Evolutionary conservation across 164 flowering plant species (phyloP), one percentile per base, ranked within the genome.

Genomic region (Umbilicus rupestris): DNA sequence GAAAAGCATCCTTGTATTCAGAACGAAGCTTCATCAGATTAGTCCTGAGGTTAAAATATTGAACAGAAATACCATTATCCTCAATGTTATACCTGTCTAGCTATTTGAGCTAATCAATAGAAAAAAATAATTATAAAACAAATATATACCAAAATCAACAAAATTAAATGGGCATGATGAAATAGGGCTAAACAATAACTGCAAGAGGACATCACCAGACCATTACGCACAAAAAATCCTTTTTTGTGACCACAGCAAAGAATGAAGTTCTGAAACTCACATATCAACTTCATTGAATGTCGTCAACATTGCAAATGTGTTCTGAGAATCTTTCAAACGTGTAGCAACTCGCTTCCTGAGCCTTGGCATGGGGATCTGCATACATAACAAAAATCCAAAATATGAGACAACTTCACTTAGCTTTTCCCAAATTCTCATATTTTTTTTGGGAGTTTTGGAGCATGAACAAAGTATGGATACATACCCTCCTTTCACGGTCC

Each of bases 21-120:
- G 97, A 82, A 15, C 98, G 97, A 29, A 94, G 95, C 76, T 87
- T 89, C 98, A 94, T 89, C 82, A 94, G 77, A 75, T 94, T 94
- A 31, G 98, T 94, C 98, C 98, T 91, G 78, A 66, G 73, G 66
- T 31, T 16, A 49, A 11, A 10, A 24, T 7, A 26, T 60, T 35
- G 10, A 60, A 30, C 5, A 60, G 7, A 60, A 30, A 29, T 30
- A 14, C 22, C 9, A 60, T n/a, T n/a, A n/a, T n/a, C n/a, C n/a
- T n/a, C n/a, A n/a, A n/a, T n/a, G n/a, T n/a, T n/a, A n/a, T n/a
- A n/a, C n/a, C n/a, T n/a, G n/a, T n/a, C n/a, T n/a, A n/a, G n/a
- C n/a, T n/a, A n/a, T n/a, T n/a, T n/a, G n/a, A n/a, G n/a, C n/a
- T n/a, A n/a, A n/a, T n/a, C n/a, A n/a, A n/a, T n/a, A n/a, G n/a